These are phyloP conservation scores for Chytriomyces confervae DNA, from an alignment of 192 early-diverging fungal genomes.

Conservation along the genomic window DNA sequence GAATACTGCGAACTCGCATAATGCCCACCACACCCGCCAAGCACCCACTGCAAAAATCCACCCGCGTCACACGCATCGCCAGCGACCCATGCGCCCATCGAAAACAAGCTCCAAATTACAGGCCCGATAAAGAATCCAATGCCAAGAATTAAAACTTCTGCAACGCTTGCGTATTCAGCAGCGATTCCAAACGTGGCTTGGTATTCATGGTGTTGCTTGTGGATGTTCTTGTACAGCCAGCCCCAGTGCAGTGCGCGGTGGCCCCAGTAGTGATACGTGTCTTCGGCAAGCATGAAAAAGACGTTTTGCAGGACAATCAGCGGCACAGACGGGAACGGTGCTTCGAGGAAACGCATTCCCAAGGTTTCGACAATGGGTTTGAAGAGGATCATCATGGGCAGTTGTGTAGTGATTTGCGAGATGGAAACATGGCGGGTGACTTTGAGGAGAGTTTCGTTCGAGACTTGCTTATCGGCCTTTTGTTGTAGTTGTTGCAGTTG, in stretches of 20 bases:
- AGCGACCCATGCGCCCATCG: slow-evolving; percentile 30
- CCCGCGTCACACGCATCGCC: slow-evolving; percentile 1
- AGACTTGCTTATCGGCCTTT: slow-evolving; percentile 15
- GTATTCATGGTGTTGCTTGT: slow-evolving; percentile 95
- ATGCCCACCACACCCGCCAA: slow-evolving; percentile 19
- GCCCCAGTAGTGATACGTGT: slow-evolving; percentile 88
- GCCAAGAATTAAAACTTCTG: slow-evolving; percentile 85
- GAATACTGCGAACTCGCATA: slow-evolving; percentile 39
- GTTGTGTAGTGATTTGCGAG: slow-evolving; percentile 80
- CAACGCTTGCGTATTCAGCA: slow-evolving; percentile 89
- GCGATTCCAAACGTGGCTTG: slow-evolving; percentile 86
- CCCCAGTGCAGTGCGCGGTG: slow-evolving; percentile 90
- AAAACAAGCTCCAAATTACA: slow-evolving; percentile 70
- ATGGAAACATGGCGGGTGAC: slow-evolving; percentile 74
- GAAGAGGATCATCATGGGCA: slow-evolving; percentile 88
- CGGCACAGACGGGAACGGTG: slow-evolving; percentile 75
- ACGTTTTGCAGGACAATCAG: slow-evolving; percentile 43
- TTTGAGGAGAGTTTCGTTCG: slow-evolving; percentile 72
- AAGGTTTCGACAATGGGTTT: slow-evolving; percentile 80
- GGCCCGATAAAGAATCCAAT: slow-evolving; percentile 85
- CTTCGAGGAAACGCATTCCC: slow-evolving; percentile 82
- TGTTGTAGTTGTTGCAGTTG: not conserved
- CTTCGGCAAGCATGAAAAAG: slow-evolving; percentile 84
- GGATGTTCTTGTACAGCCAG: slow-evolving; percentile 85
- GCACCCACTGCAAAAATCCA: not conserved